Evolutionary conservation across 2,329 filamentous ascomycete species (phyloP).

Genomic region (Phyllosticta paracitricarpa): DNA sequence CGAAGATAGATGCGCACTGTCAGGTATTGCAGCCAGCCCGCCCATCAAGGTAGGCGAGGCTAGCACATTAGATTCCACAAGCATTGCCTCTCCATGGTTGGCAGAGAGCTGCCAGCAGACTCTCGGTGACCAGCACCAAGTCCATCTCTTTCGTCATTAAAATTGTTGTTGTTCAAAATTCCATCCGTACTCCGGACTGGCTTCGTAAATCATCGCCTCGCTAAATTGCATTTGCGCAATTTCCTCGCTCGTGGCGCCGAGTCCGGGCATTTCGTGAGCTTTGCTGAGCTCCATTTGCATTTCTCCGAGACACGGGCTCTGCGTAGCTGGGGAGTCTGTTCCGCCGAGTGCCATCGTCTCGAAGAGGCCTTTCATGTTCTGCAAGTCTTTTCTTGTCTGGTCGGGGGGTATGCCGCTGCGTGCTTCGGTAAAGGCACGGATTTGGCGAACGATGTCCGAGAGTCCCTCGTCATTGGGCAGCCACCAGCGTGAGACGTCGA

Average conservation of each 20-base stretch:
- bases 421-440: conserved; percentile 74
- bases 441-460: conserved; percentile 60
- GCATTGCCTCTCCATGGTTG: background rate
- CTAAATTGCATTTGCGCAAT: conserved; percentile 7
- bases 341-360: conserved; percentile 22
- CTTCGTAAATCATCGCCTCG: conserved; percentile 11
- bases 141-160: background rate
- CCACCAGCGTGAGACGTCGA: conserved; percentile 77
- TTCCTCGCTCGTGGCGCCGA: conserved; percentile 6
- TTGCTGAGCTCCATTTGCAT: background rate
- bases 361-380: conserved; percentile 65
- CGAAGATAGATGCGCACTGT: background rate
- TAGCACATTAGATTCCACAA: background rate
- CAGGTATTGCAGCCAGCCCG: background rate
- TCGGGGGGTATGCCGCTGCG: conserved; percentile 47
- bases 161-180: background rate
- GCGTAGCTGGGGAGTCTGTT: background rate
- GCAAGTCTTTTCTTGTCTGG: conserved; percentile 51
- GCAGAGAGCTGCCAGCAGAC: background rate
- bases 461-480: conserved; percentile 72
- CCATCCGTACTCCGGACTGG: conserved; percentile 8
- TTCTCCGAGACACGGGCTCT: background rate
- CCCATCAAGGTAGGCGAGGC: background rate
- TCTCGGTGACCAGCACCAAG: background rate
- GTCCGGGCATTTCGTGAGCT: background rate